Conservation (phyloP, 106 monocot species). For the Ottelia alismoides region DNA sequence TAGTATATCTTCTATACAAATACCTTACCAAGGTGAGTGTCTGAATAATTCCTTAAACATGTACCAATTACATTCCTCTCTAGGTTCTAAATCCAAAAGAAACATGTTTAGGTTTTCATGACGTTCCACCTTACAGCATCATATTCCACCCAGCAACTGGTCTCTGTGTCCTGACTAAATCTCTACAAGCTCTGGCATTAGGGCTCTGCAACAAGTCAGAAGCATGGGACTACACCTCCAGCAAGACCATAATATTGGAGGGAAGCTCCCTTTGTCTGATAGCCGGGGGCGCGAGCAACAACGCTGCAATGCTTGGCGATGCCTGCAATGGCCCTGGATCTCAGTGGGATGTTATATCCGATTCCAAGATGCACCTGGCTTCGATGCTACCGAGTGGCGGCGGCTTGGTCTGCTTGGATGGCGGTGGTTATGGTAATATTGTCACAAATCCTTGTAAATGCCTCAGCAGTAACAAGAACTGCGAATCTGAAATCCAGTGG, state of each 20-base stretch:
- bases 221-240: slow-evolving; percentile 47
- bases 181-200: slow-evolving; percentile 8
- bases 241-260: slow-evolving; percentile 17
- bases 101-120: too few relatives aligned
- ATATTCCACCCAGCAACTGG: slow-evolving; percentile 35
- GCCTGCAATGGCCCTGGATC: slow-evolving; percentile 21
- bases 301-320: slow-evolving; percentile 21
- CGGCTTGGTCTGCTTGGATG: slow-evolving; percentile 39
- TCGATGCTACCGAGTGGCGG: slow-evolving; percentile 16
- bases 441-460: slow-evolving; percentile 56
- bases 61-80: not conserved
- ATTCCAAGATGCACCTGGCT: slow-evolving; percentile 54
- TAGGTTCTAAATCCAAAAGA: not conserved
- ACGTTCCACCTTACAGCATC: not conserved
- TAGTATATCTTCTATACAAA: slow-evolving; percentile 17
- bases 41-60: slow-evolving; percentile 13
- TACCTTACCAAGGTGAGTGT: slow-evolving; percentile 23
- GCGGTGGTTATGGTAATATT: slow-evolving; percentile 16
- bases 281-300: slow-evolving; percentile 21
- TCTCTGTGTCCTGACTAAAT: slow-evolving; percentile 27
- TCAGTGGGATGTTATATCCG: slow-evolving; percentile 44
- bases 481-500: slow-evolving; percentile 68
- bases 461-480: slow-evolving; percentile 21
- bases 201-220: slow-evolving; percentile 38
- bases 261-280: slow-evolving; percentile 23